A percentile compares a stretch with the other conserved stretches of the same genome.
Evolutionary conservation across 2,329 filamentous ascomycete genomes (phyloP).

Genomic region (Ceratocystis cacaofunesta): DNA sequence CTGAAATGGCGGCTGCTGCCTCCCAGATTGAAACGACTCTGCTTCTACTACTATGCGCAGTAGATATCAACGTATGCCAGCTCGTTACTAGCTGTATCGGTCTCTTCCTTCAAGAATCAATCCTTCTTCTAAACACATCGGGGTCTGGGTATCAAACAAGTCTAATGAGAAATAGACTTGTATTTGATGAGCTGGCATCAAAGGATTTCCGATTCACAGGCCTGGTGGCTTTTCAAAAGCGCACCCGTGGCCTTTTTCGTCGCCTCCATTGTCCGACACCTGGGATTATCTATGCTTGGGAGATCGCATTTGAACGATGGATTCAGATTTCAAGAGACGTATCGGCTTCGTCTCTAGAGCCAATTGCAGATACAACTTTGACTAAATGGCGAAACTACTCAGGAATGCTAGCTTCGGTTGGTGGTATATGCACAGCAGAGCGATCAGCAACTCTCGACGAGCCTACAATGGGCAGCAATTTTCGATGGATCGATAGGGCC

Average conservation of each 20-base stretch:
- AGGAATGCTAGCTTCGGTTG: constrained; percentile 51
- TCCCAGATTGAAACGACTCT: constrained; percentile 47
- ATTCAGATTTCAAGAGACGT: constrained; percentile 48
- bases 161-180: constrained; percentile 43
- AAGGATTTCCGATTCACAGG: constrained; percentile 52
- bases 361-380: constrained; percentile 39
- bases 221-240: constrained; percentile 54
- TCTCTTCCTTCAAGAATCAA: constrained; percentile 46
- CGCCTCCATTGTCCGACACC: constrained; percentile 46
- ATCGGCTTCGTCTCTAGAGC: constrained; percentile 36
- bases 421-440: constrained; percentile 49
- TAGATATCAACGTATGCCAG: constrained; percentile 50
- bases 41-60: constrained; percentile 48
- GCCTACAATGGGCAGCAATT: constrained; percentile 33
- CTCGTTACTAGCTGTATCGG: constrained; percentile 47
- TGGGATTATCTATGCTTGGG: constrained; percentile 56
- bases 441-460: constrained; percentile 44
- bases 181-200: constrained; percentile 48
- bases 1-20: constrained; percentile 37
- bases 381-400: constrained; percentile 56
- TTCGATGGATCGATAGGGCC: constrained; percentile 51
- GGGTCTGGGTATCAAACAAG: constrained; percentile 25
- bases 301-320: constrained; percentile 50
- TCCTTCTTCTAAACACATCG: constrained; percentile 36
- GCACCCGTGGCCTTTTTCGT: constrained; percentile 43